Evolutionary conservation across 805 yeast species (phyloP), one percentile per base, ranked within the genome.

Genomic region (Candida nemodendra): DNA sequence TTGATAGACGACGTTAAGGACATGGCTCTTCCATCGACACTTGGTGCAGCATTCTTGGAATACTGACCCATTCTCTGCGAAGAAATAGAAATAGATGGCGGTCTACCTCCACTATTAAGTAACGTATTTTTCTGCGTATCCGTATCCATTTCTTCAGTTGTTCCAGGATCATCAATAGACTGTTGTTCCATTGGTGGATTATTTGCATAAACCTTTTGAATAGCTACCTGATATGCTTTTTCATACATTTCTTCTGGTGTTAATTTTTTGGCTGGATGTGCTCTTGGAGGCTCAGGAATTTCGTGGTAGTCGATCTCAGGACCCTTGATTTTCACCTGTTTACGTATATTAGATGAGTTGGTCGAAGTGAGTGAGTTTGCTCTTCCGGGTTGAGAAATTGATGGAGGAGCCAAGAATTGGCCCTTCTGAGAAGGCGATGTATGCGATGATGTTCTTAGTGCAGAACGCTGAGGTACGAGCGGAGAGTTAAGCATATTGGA

Each of bases 221-320:
- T 62, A 0, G 86, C 85, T 11, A 74, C 72, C 45, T 72, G 72
- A 43, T 72, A 64, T 0, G 85, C 85, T 45, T 63, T 62, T 15
- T 66, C 67, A 48, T 79, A 79, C 66, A 78, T 64, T 44, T 78
- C 81, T 27, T 69, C 74, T 17, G 72, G 72, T 18, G 74, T 55
- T 28, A 57, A 47, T 29, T 49, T 42, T 16, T 24, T 32, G 2
- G 18, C 32, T 13, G 39, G 35, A 3, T 32, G 30, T 16, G 14
- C 27, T 18, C 34, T 28, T 17, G 42, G 27, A 14, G 38, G 34
- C 7, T 41, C 34, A 2, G 38, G 34, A n/a, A n/a, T n/a, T n/a
- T n/a, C n/a, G n/a, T n/a, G n/a, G n/a, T n/a, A n/a, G 13, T 37
- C 46, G 2, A 42, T 24, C 9, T 43, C 35, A 3, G 38, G 32